Evolutionary conservation across 225 moss, liverwort and hornwort species (phyloP).

Genomic region (Bryoerythrophyllum caledonicum): DNA sequence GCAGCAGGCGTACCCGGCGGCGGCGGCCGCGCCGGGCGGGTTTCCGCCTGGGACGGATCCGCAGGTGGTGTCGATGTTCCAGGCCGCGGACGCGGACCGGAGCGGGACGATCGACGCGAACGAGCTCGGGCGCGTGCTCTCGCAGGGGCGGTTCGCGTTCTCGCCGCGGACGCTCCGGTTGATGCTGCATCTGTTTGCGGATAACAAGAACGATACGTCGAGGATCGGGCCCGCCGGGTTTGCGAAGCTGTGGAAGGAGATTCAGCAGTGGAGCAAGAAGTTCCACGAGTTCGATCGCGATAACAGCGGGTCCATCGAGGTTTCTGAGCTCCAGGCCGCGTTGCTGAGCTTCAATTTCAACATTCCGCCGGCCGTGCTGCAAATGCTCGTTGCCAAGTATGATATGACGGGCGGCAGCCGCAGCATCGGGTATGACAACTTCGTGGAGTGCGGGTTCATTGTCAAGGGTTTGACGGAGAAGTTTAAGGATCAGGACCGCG

Average conservation of each 20-base stretch:
- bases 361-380: conserved; percentile 64
- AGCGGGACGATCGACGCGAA: conserved; percentile 47
- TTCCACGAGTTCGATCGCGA: conserved; percentile 88
- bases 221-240: conserved; percentile 74
- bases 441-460: conserved; percentile 93
- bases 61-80: conserved; percentile 38
- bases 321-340: conserved; percentile 66
- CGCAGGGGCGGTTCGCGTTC: conserved; percentile 52
- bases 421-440: conserved; percentile 92
- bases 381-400: conserved; percentile 85
- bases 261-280: conserved; percentile 72
- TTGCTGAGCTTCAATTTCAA: conserved; percentile 84
- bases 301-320: conserved; percentile 82
- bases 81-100: conserved; percentile 47
- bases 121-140: conserved; percentile 47
- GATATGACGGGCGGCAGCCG: conserved; percentile 73
- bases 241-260: conserved; percentile 71
- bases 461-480: conserved; percentile 96
- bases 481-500: conserved; percentile 77
- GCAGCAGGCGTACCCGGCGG: conserved; percentile 27
- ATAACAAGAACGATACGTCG: conserved; percentile 37
- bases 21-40: not conserved
- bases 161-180: conserved; percentile 78
- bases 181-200: conserved; percentile 78
- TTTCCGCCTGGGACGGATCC: conserved; percentile 54